Evolutionary conservation across 192 early-diverging fungal genomes (phyloP).

Genomic region (Rhizophagus prolifer): DNA sequence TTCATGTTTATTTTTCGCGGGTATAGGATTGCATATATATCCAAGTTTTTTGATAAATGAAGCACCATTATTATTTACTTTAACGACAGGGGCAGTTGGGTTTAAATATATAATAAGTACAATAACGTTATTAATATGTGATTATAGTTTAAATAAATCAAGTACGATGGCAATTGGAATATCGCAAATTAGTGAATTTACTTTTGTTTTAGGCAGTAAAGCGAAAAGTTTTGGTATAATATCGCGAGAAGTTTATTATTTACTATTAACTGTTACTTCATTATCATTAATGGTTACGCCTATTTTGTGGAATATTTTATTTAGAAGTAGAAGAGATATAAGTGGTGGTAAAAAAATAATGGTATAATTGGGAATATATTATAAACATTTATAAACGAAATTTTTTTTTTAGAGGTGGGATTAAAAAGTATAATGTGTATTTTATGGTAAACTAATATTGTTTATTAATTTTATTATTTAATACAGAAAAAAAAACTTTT

Average conservation of each 20-base stretch:
- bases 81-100: slow-evolving; percentile 44
- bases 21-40: slow-evolving; percentile 60
- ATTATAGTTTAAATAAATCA: slow-evolving; percentile 36
- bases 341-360: neutral
- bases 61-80: slow-evolving; percentile 42
- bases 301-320: slow-evolving; percentile 46
- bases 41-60: slow-evolving; percentile 55
- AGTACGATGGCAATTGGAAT: slow-evolving; percentile 49
- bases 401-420: no score
- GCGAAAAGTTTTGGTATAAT: slow-evolving; percentile 56
- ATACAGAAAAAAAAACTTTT: no score
- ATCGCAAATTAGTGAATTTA: slow-evolving; percentile 59
- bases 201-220: slow-evolving; percentile 55
- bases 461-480: no score
- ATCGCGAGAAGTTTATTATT: slow-evolving; percentile 53
- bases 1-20: slow-evolving; percentile 58
- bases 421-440: no score
- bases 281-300: slow-evolving; percentile 53
- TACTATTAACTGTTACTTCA: slow-evolving; percentile 50
- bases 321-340: neutral
- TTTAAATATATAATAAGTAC: slow-evolving; percentile 48
- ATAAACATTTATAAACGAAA: no score
- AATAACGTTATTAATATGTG: slow-evolving; percentile 43
- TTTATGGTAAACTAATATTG: no score
- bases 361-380: neutral